Percentiles rank a stretch among this genome's conserved stretches.
Conservation (phyloP, 2,329 filamentous ascomycete species). For the Plenodomus tracheiphilus region DNA sequence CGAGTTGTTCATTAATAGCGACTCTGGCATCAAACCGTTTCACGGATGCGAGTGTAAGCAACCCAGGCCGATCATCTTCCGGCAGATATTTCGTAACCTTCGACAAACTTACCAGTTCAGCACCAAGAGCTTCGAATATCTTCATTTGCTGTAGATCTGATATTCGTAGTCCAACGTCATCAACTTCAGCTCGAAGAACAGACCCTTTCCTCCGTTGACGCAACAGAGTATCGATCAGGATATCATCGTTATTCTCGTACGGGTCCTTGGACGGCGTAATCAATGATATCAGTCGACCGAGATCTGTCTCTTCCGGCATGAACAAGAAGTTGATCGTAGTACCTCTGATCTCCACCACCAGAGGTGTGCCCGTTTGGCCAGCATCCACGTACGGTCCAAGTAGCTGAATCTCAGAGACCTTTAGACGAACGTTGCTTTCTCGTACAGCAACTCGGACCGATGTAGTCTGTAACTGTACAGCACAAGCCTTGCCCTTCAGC, state of each 20-base stretch:
- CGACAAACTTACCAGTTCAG: conserved; percentile 80
- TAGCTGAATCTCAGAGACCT: conserved; percentile 74
- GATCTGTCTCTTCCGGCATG: conserved; percentile 74
- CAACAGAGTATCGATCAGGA: conserved; percentile 88
- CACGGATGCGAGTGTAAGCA: conserved; percentile 74
- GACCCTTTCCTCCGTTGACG: conserved; percentile 85
- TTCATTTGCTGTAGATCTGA: conserved; percentile 67
- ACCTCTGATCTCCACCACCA: conserved; percentile 65
- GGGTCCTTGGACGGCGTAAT: conserved; percentile 91
- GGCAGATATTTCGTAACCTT: conserved; percentile 93
- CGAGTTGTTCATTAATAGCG: conserved; percentile 70
- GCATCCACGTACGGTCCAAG: conserved; percentile 68
- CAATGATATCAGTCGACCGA: conserved; percentile 79
- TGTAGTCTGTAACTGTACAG: conserved; percentile 73
- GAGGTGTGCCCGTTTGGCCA: conserved; percentile 60
- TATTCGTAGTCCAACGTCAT: conserved; percentile 65
- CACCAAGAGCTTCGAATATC: conserved; percentile 70
- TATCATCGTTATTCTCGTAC: conserved; percentile 87
- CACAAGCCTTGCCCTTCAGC: conserved; percentile 77
- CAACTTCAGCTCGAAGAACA: conserved; percentile 72
- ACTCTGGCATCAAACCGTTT: conserved; percentile 64
- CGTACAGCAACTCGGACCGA: conserved; percentile 81
- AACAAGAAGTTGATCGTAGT: conserved; percentile 72
- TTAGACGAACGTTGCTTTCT: conserved; percentile 70
- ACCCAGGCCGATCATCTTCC: conserved; percentile 89